These are phyloP conservation scores for Paramecium tetraurelia DNA, from an alignment of 73 alveolate species.

Conservation along the genomic window DNA sequence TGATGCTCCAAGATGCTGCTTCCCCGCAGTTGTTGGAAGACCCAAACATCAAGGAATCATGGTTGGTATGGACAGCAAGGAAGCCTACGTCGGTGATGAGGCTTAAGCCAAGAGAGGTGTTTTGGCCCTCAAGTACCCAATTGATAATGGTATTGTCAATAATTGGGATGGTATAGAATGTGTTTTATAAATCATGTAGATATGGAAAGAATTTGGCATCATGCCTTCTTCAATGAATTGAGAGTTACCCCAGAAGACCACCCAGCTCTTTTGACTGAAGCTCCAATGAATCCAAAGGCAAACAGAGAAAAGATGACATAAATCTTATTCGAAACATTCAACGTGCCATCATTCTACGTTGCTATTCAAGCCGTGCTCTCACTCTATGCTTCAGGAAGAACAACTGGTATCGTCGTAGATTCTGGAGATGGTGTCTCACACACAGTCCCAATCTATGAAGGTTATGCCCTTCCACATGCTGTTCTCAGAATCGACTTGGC, in stretches of 20 bases:
- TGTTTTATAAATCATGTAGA: conserved; percentile 3
- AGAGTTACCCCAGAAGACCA: conserved; percentile 94
- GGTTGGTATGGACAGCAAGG: conserved; percentile 97
- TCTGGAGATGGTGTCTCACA: conserved; percentile 99
- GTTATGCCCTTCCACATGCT: conserved; percentile 90
- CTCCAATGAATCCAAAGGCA: conserved; percentile 88
- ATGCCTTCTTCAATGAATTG: conserved; percentile 94
- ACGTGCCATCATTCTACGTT: conserved; percentile 95
- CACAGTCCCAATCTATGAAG: conserved; percentile 99
- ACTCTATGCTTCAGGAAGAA: conserved; percentile 92
- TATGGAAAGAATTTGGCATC: conserved; percentile 97
- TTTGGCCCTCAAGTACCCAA: conserved; percentile 91
- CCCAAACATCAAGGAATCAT: conserved; percentile 97
- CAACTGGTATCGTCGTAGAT: conserved; percentile 96
- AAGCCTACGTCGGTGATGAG: conserved; percentile 97
- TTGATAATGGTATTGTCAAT: conserved; percentile 91
- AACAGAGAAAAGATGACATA: conserved; percentile 87
- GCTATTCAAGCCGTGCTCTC: conserved; percentile 95
- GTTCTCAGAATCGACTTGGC: conserved; percentile 90
- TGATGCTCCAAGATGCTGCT: conserved; percentile 95
- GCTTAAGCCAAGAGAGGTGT: conserved; percentile 98
- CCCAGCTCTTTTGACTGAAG: conserved; percentile 86
- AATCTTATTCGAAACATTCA: conserved; percentile 96
- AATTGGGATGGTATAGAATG: conserved; percentile 84
- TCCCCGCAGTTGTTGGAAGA: conserved; percentile 98